Evolutionary conservation across 1,284 basidiomycete genomes (phyloP), one percentile per base, ranked within the genome.

Genomic region (Mixia osmundae): DNA sequence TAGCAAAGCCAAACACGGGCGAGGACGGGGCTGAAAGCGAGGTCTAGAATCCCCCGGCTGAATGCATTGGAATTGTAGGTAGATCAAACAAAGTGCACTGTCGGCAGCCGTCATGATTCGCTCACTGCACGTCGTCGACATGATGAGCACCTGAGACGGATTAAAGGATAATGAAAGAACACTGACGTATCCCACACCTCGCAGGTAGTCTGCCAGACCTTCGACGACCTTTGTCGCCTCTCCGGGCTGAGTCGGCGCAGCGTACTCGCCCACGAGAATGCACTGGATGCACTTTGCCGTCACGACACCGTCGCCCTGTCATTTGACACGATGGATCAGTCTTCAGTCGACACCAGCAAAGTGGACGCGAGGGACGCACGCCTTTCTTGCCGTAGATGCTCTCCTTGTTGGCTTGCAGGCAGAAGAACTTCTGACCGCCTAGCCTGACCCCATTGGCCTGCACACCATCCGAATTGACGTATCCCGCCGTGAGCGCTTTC

Each of bases 211-310:
- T 22, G 71, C 80, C 21, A 89, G 61, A 18, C 54, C 58, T 57
- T 79, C 72, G 20, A 79, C 78, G 22, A 80, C 51, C 15, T 67
- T 56, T 31, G 72, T 77, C 18, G 69, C 66, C 53, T 91, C 82
- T 27, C 62, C 54, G 2, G 74, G 75, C 19, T 59, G 53, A 26
- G 57, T 61, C 0, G 80, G 80, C 19, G 67, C 62, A 1, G 49
- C 46, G 59, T 94, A 94, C 50, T 74, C 71, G 10, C 72, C 68
- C 18, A 95, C 70, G 40, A 95, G 65, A 43, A 91, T 64, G 3
- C 80, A 82, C 54, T 83, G 78, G 48, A 67, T 76, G 19, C 85
- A 94, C 65, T 82, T 80, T 41, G 82, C 74, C 44, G 87, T 53
- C 42, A 83, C 61, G 40, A 67, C 67, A 2, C 87, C 89, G 54